phyloP scores from a whole-genome alignment of 2,329 filamentous ascomycete genomes.

The Nothophaeocryptopus gaeumannii region DNA sequence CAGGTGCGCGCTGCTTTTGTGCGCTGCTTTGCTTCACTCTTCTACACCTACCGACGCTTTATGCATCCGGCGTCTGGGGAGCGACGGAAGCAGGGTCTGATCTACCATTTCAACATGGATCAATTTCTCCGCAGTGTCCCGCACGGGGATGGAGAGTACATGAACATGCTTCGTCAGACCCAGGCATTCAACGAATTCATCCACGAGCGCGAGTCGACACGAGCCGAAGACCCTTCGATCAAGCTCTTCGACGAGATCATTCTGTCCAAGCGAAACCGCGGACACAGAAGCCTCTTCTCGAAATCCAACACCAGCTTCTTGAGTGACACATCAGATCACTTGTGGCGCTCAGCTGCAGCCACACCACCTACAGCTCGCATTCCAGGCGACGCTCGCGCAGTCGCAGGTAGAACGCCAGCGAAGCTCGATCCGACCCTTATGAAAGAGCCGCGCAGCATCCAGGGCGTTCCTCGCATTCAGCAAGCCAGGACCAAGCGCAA shows the following conservation, averaged over 20 bases:
- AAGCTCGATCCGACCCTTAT: conserved; percentile 83
- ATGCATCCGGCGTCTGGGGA: conserved; percentile 58
- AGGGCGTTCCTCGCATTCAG: conserved; percentile 71
- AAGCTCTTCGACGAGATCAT: conserved; percentile 83
- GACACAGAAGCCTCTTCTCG: conserved; percentile 63
- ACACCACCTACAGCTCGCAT: conserved; percentile 55
- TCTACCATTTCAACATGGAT: conserved; percentile 66
- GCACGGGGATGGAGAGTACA: conserved; percentile 62
- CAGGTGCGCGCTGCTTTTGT: conserved; percentile 67
- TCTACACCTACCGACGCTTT: conserved; percentile 67
- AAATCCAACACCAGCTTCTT: conserved; percentile 63
- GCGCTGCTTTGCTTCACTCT: conserved; percentile 64
- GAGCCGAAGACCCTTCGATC: conserved; percentile 61
- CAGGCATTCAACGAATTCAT: conserved; percentile 70
- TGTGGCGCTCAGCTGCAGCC: conserved; percentile 68
- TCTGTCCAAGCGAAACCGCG: conserved; percentile 69
- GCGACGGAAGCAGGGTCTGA: conserved; percentile 60
- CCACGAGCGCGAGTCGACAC: conserved; percentile 67
- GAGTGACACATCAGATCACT: conserved; percentile 70
- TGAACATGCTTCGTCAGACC: conserved; percentile 61
- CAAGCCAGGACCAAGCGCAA: conserved; percentile 49
- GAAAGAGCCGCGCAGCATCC: conserved; percentile 86
- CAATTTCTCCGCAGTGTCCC: conserved; percentile 64
- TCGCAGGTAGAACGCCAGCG: conserved; percentile 65
- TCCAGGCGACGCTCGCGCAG: conserved; percentile 58